phyloP scores from a whole-genome alignment of 371 early-diverging fungal species.

The Apophysomyces ossiformis region DNA sequence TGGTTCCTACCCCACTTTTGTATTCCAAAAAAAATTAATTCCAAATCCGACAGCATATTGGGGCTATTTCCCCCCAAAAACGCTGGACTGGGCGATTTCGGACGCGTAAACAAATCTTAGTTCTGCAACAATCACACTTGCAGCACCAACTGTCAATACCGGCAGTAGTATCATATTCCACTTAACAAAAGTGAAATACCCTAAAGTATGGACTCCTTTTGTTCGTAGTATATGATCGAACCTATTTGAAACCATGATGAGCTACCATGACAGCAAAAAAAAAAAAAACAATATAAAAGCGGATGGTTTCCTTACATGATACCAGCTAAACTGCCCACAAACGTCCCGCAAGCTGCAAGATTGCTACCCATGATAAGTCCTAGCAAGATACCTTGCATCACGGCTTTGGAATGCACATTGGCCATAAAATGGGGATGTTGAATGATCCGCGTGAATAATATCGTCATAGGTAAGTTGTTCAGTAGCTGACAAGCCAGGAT shows the following conservation, averaged over 20 bases:
- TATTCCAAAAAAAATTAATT: slow-evolving; percentile 2
- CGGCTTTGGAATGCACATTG: slow-evolving; percentile 32
- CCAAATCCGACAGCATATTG: not conserved
- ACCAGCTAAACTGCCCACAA: slow-evolving; percentile 81
- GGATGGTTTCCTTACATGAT: slow-evolving; percentile 61
- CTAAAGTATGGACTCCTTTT: slow-evolving; percentile 55
- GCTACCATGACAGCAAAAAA: slow-evolving; percentile 1
- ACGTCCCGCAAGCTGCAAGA: slow-evolving; percentile 74
- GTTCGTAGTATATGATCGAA: slow-evolving; percentile 66
- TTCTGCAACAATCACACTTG: slow-evolving; percentile 58
- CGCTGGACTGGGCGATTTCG: not conserved
- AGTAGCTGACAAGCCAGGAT: slow-evolving; percentile 75
- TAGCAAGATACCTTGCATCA: slow-evolving; percentile 66
- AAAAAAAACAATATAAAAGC: not conserved
- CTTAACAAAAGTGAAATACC: slow-evolving; percentile 61
- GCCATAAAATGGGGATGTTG: slow-evolving; percentile 65
- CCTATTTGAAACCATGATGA: slow-evolving; percentile 22
- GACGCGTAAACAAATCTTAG: slow-evolving; percentile 41
- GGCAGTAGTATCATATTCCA: slow-evolving; percentile 71
- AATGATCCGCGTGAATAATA: slow-evolving; percentile 76
- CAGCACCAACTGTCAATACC: slow-evolving; percentile 50
- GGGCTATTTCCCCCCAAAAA: slow-evolving; percentile 4
- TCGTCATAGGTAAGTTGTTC: slow-evolving; percentile 87
- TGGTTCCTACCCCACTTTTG: slow-evolving; percentile 3
- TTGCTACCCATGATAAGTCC: slow-evolving; percentile 81